These are phyloP conservation scores for Meyerozyma athensensis DNA, from an alignment of 1,139 yeast species.

Conservation along the genomic window DNA sequence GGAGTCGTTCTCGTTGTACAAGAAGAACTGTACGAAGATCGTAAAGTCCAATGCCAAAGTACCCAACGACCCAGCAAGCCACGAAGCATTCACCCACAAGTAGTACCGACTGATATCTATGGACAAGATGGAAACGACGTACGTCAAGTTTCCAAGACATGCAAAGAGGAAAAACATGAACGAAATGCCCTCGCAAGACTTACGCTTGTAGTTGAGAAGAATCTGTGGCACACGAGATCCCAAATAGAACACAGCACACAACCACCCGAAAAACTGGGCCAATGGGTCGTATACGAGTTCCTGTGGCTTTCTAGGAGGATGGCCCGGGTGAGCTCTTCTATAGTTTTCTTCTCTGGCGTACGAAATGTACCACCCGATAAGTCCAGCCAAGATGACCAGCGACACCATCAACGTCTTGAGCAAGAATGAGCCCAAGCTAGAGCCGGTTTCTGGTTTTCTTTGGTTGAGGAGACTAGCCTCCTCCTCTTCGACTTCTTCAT, in stretches of 20 bases:
- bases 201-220: slow-evolving; percentile 71
- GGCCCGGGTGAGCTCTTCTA: slow-evolving; percentile 26
- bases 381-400: slow-evolving; percentile 69
- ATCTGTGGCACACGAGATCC: slow-evolving; percentile 93
- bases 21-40: slow-evolving; percentile 82
- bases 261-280: slow-evolving; percentile 89
- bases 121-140: slow-evolving; percentile 76
- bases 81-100: slow-evolving; percentile 75
- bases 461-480: slow-evolving; percentile 12
- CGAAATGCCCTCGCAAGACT: slow-evolving; percentile 90
- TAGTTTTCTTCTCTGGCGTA: slow-evolving; percentile 34
- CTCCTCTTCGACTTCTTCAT: slow-evolving; percentile 13
- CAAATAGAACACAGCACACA: slow-evolving; percentile 78
- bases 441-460: slow-evolving; percentile 6
- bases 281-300: slow-evolving; percentile 58
- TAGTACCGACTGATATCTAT: slow-evolving; percentile 70
- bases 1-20: slow-evolving; percentile 47
- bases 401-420: slow-evolving; percentile 63
- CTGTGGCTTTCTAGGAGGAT: slow-evolving; percentile 23
- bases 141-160: slow-evolving; percentile 85
- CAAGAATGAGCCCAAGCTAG: slow-evolving; percentile 22
- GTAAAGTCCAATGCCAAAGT: slow-evolving; percentile 79
- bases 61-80: slow-evolving; percentile 92
- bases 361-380: slow-evolving; percentile 82
- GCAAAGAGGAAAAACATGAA: slow-evolving; percentile 91